phyloP scores from a whole-genome alignment of 352 stramenopile genomes.

The Globisporangium ultimum region DNA sequence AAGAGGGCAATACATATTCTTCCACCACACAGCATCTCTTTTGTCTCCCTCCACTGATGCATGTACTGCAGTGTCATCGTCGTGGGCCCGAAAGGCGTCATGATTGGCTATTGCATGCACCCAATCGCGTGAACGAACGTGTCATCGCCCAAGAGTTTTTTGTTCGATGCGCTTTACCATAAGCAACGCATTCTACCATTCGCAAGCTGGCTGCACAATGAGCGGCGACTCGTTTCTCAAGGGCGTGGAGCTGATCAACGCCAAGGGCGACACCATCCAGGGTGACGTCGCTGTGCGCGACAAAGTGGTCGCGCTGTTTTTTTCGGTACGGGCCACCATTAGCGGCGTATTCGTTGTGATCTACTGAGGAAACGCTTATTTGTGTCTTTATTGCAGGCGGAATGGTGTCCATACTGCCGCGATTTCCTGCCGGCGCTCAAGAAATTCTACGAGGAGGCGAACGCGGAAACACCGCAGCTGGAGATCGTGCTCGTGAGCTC shows the following conservation, averaged over 20 bases:
- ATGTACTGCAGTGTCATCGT: too few species aligned
- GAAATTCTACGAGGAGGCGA: constrained; percentile 55
- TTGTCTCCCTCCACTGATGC: too few species aligned
- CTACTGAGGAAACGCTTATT: too few species aligned
- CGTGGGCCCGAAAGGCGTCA: too few species aligned
- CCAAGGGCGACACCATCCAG: constrained; percentile 35
- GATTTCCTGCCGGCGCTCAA: constrained; percentile 77
- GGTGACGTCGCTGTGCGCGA: constrained; percentile 42
- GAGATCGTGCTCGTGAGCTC: constrained; percentile 83
- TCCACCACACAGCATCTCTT: too few species aligned
- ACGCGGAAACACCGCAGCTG: constrained; percentile 32
- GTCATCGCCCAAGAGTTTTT: too few species aligned
- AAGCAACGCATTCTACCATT: background rate
- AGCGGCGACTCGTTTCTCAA: constrained; percentile 50
- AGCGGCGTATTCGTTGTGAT: too few species aligned
- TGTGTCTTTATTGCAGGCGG: constrained; percentile 32
- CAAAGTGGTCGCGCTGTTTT: constrained; percentile 75
- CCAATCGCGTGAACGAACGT: too few species aligned
- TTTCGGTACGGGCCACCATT: constrained; percentile 35
- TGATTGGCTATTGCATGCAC: too few species aligned
- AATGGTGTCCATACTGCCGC: constrained; percentile 84
- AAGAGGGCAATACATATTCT: too few species aligned
- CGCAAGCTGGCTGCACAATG: background rate
- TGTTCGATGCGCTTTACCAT: too few species aligned
- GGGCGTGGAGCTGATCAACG: constrained; percentile 53